Base-by-base conservation (phyloP, 352 stramenopile species). In the Pythium coloratum region DNA sequence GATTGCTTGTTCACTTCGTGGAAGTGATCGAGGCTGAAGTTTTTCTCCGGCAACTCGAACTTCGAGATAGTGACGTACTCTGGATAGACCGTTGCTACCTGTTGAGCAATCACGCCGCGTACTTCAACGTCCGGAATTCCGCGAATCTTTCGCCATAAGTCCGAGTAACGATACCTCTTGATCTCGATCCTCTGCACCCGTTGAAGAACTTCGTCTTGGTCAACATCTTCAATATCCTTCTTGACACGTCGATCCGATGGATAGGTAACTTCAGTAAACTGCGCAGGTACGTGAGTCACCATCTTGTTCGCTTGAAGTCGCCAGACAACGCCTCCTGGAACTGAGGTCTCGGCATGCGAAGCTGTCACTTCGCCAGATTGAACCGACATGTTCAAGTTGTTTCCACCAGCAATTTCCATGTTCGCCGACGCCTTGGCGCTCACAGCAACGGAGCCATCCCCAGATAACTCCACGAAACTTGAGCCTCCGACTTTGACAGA, bases 1-100 rank as follows among this genome's bases (percentile, higher is more conserved):
- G 81, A 79, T 51, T 97, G 88, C 66, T 98, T 98, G 77, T 98
- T 93, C 34, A 98, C 91, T 82, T 98, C 90, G 61, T 97, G 84
- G 66, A 98, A 98, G 50, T 97, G 67, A 42, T 96, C 76, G 34
- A 97, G 82, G 9, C 76, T 86, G 62, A 97, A 95, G 49, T 91
- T 88, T 66, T 97, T 95, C 60, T 98, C 91, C 0, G 81, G 84
- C 13, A 98, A 59, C 26, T 80, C 62, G 62, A 93, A 95, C n/a
- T 92, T 86, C 30, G 93, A 83, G 18, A 96, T 73, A 47, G 88
- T 85, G 34, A 98, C 80, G 66, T 98, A 95, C 72, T 98, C 95
- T 26, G 95, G 95, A 69, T 98, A 98, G 0, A 95, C 86, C 56
- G 96, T 77, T 12, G 61, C 70, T 18, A 97, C 78, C 76, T 98